Conservation (phyloP, 805 yeast species). For the Tetrapisispora nanseiensis region DNA sequence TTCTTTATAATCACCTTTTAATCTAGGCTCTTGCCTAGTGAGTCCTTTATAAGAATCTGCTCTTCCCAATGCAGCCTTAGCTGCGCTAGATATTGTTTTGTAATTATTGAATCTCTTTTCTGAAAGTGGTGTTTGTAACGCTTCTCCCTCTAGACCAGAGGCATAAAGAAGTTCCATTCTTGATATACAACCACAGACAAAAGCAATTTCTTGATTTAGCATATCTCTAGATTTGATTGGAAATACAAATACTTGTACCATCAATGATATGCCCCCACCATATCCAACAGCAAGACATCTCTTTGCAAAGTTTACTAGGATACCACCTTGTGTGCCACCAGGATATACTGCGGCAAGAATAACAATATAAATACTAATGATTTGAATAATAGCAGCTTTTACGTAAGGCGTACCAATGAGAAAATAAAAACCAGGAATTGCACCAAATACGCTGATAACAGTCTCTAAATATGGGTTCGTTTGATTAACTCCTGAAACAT, state of each 20-base stretch:
- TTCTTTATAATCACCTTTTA: conserved; percentile 37
- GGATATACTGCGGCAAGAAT: conserved; percentile 37
- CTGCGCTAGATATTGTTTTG: conserved; percentile 28
- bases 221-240: conserved; percentile 42
- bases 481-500: conserved; percentile 35
- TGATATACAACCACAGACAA: conserved; percentile 33
- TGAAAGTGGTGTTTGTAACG: conserved; percentile 20
- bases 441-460: conserved; percentile 35
- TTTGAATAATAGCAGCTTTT: conserved; percentile 42
- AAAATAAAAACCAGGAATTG: conserved; percentile 38
- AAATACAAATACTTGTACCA: conserved; percentile 37
- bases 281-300: conserved; percentile 42
- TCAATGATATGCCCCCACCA: conserved; percentile 40
- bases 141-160: conserved; percentile 33
- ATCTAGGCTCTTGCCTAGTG: conserved; percentile 39
- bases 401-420: conserved; percentile 39
- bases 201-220: conserved; percentile 34
- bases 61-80: conserved; percentile 31
- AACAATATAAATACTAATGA: conserved; percentile 40
- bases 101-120: conserved; percentile 28
- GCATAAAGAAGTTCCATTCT: conserved; percentile 33
- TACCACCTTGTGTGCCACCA: conserved; percentile 30
- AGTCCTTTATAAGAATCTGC: conserved; percentile 34
- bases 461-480: conserved; percentile 35
- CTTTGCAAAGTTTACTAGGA: conserved; percentile 37